These are phyloP conservation scores for Dothistroma septosporum DNA, from an alignment of 2,329 filamentous ascomycete genomes.

Conservation along the genomic window DNA sequence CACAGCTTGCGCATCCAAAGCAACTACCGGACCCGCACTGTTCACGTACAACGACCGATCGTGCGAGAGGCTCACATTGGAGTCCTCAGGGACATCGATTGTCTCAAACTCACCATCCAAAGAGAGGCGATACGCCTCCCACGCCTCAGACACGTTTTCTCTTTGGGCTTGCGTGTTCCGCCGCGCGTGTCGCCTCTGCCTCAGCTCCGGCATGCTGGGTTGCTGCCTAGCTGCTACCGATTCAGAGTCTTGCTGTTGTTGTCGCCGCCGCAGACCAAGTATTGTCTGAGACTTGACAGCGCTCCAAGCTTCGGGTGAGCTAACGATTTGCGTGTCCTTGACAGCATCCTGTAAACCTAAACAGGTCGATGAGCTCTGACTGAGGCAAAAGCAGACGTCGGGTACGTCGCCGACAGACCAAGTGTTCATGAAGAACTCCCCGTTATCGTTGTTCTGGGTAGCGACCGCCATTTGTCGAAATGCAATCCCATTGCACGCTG, in stretches of 20 bases:
- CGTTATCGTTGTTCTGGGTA: slow-evolving; percentile 40
- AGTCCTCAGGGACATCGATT: slow-evolving; percentile 42
- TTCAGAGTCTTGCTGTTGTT: slow-evolving; percentile 14
- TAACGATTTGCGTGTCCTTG: slow-evolving; percentile 11
- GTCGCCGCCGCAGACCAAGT: slow-evolving; percentile 26
- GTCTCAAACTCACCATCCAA: slow-evolving; percentile 44
- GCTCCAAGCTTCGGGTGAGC: slow-evolving; percentile 22
- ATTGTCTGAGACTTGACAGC: slow-evolving; percentile 22
- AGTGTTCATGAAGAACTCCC: slow-evolving; percentile 20
- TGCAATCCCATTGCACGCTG: slow-evolving; percentile 51
- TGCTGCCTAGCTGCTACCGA: neutral
- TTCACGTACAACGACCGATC: slow-evolving; percentile 56
- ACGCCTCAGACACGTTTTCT: slow-evolving; percentile 34
- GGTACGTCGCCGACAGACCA: slow-evolving; percentile 26
- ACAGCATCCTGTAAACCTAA: slow-evolving; percentile 11
- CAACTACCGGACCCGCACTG: slow-evolving; percentile 60
- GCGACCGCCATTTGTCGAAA: slow-evolving; percentile 61
- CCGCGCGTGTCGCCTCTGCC: slow-evolving; percentile 16
- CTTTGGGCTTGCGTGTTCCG: slow-evolving; percentile 11
- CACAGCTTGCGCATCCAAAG: slow-evolving; percentile 60
- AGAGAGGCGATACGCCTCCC: slow-evolving; percentile 54
- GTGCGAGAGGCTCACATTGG: slow-evolving; percentile 30
- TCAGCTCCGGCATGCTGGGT: slow-evolving; percentile 7
- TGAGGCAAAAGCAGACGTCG: slow-evolving; percentile 30
- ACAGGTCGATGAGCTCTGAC: slow-evolving; percentile 13